Conservation (phyloP, 2,329 filamentous ascomycete species). For the Botrytis cinerea region DNA sequence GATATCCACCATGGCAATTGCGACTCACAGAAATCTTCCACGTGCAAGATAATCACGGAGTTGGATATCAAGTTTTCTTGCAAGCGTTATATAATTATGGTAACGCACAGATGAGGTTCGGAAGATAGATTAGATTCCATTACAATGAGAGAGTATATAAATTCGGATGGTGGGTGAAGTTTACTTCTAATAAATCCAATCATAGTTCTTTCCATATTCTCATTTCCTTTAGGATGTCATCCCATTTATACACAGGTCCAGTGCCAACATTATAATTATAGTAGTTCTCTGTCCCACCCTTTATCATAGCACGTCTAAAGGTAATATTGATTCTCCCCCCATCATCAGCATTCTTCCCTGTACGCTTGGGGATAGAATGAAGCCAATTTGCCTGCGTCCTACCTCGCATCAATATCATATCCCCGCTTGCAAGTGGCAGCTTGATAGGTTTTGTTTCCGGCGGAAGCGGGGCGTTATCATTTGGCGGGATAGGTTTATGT, state of each 20-base stretch:
- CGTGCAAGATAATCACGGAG: conserved; percentile 72
- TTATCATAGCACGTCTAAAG: conserved; percentile 70
- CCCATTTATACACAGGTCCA: conserved; percentile 70
- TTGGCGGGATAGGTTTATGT: conserved; percentile 62
- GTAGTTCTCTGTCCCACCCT: conserved; percentile 77
- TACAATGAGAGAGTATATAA: neutral
- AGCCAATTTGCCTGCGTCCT: conserved; percentile 75
- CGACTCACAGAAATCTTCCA: conserved; percentile 92
- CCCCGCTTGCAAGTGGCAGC: conserved; percentile 62
- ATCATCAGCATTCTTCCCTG: conserved; percentile 62
- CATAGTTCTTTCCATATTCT: conserved; percentile 35
- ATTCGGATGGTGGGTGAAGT: conserved; percentile 13
- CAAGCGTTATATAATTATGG: conserved; percentile 81
- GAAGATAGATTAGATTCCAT: conserved; percentile 34
- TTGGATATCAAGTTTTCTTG: conserved; percentile 94
- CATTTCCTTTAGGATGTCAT: conserved; percentile 52
- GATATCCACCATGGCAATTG: conserved; percentile 96
- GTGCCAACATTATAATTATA: conserved; percentile 80
- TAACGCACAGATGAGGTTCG: conserved; percentile 81
- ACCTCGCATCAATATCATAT: conserved; percentile 79
- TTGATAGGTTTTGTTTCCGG: conserved; percentile 50
- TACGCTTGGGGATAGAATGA: conserved; percentile 76
- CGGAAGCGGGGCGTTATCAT: conserved; percentile 34
- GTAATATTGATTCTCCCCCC: conserved; percentile 76
- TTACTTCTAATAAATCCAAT: conserved; percentile 14